Base-by-base conservation (phyloP, 164 flowering plant genomes). In the Akebia trifoliata region DNA sequence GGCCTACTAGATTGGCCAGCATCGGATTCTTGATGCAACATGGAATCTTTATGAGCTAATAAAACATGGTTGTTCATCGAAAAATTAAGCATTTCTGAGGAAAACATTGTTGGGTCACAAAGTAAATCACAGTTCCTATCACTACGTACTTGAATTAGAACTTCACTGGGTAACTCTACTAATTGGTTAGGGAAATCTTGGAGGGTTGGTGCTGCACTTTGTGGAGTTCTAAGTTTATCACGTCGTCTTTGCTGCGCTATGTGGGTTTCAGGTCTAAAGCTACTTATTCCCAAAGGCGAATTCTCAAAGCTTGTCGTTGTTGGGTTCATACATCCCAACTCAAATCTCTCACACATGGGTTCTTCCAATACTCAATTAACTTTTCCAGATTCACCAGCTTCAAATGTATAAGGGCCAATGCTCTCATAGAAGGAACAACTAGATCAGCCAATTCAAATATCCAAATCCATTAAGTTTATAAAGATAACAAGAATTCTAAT, bases 241-340 rank as follows among this genome's bases (percentile, higher is more conserved):
- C 93, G 81, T 21, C 88, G 77, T 62, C 85, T 85, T 76, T 81
- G 90, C 59, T 81, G 92, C 1, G 90, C 86, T 0, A 85, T 80
- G 61, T 87, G 95, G 1, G 66, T 66, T 28, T 81, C 87, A 3
- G 73, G 72, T 54, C 76, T 76, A 32, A 67, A 73, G 54, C 59
- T 71, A 60, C 56, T 71, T 67, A 68, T 70, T n/a, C 69, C 83
- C 74, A 78, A 66, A 25, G 43, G 14, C 14, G 64, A 42, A 40
- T 37, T 52, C 44, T 62, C 67, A 29, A 48, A 31, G 26, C 46
- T 38, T 7, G 35, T 44, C 3, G 47, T 50, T 14, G 38, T 29
- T 24, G 61, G 50, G 43, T 51, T 38, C 32, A 65, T 51, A 52
- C 42, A 65, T 24, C 50, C 56, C 6, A 43, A 31, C 10, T 57